Evolutionary conservation across 2,329 filamentous ascomycete genomes (phyloP), one percentile per base, ranked within the genome.

Genomic region (Sporothrix schenckii): DNA sequence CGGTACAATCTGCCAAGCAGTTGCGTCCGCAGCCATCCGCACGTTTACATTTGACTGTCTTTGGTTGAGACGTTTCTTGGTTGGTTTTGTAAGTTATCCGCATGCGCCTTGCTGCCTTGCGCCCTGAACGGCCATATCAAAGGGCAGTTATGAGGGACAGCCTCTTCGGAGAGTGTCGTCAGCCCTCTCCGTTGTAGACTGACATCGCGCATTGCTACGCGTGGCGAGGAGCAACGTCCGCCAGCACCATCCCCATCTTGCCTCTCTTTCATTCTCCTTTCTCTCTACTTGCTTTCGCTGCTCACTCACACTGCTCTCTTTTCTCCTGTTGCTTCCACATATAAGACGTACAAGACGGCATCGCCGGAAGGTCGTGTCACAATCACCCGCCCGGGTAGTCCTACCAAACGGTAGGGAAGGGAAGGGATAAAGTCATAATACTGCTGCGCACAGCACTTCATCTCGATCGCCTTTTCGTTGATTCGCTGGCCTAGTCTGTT

Each of bases 1-100:
- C 53, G 66, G 66, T 60, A 50, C 27, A 30, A 30, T 60, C 53
- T 68, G 53, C 54, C 66, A 54, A 56, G 66, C 66, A 68, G n/a
- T 47, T 53, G 52, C 66, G 47, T 47, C 34, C 52, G 65, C 50
- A 54, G 30, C 27, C 19, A n/a, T 27, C 65, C 19, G 56, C 56
- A 44, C n/a, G n/a, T 19, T 39, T 61, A 34, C 56, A 44, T 44
- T 61, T 61, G n/a, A n/a, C 56, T 34, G 19, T 63, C 60, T 21
- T 21, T n/a, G 60, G 56, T 49, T 49, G 19, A 6, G 14, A 24
- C 6, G 6, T 30, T 14, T 63, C n/a, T 14, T 49, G 14, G 24
- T 49, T 30, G 60, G 60, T 49, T 63, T 63, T 9, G 21, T 63
- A 30, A 47, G 30, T 44, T 61, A 44, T 24, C 56, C 56, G 34